Base-by-base conservation (phyloP, 2,329 filamentous ascomycete species). In the Chalara sp. region DNA sequence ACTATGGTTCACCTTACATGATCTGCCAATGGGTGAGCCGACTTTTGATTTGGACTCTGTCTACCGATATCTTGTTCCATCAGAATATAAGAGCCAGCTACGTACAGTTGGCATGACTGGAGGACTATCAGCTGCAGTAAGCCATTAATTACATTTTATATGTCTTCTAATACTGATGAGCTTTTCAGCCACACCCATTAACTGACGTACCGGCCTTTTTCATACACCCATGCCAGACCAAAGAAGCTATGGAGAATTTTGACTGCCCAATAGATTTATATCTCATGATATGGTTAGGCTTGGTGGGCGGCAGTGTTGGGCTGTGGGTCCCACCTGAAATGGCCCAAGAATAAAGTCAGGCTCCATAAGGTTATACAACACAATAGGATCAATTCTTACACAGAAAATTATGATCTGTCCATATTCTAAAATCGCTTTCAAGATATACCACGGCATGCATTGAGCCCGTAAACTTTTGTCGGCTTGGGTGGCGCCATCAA, bases 201-300 rank as follows among this genome's bases (percentile, higher is more conserved):
- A 88, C 83, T 52, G 86, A 86, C 48, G 69, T 84, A 52, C 89
- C 90, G 40, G 80, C 83, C 46, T 96, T 92, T 69, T 96, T 96
- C 69, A 78, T 97, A 60, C 93, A 99, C 71, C 92, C 93, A 29
- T 97, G 93, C 70, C 81, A 88, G 66, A 87, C 93, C 6, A 87
- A 86, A 50, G 86, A 92, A 57, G 87, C 87, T 48, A 87, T 97
- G 78, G 74, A 75, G 59, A 74, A 72, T 47, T 83, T 89, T 61
- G 56, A 63, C 40, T 83, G 80, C 60, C 68, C 75, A 64, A 72
- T 75, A 65, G 69, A 83, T 61, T 76, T 84, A 61, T 97, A 97
- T 72, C 75, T 97, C 63, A 79, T 89, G 70, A 72, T 89, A 50
- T 97, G 92, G 91, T 76, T 96, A 55, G 91, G 91, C n/a, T 72